Base-by-base conservation (phyloP, 2,329 filamentous ascomycete genomes). In the Exutisphaerella laricina region DNA sequence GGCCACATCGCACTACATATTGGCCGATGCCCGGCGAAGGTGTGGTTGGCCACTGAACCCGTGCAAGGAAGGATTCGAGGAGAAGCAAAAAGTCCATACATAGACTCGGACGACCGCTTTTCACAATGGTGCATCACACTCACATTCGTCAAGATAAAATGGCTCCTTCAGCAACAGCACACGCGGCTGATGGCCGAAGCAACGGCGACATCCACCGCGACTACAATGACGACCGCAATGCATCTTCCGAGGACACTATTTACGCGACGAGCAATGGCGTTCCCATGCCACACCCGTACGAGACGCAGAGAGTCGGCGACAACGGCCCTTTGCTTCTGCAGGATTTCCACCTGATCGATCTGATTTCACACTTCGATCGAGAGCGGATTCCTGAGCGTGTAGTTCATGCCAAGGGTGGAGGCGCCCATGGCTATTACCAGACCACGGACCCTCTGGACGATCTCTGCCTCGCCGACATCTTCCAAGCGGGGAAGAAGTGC, bases 401-500 rank as follows among this genome's bases (percentile, higher is more conserved):
- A 9, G 70, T 73, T 9, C 70, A 73, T 53, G 70, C 70, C 18
- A 73, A 72, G 56, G 70, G 70, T 43, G 65, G 66, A 39, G 70
- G 70, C 41, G 70, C 70, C 21, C 70, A 73, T 50, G 70, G 70
- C 13, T 66, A 62, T 56, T 73, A 70, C 60, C 63, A 64, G 49
- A 70, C 66, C 8, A 73, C 70, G 26, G 63, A 72, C 30, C 57
- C 67, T 1, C 49, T 72, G 22, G 69, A 71, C 20, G 70, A 73
- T 47, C 56, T 73, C 4, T 69, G 59, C 40, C 40, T 66, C 39
- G 69, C 69, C 28, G 69, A 72, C 43, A 59, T 73, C 34, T 73
- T 73, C 56, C 69, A 75, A 43, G 70, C 78, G 40, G 84, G 83
- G 54, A 86, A 86, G 69, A 78, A 78, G 62, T 85, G 82, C 35